Base-by-base conservation (phyloP, 768 basidiomycete genomes). In the Leccinum variicolor region DNA sequence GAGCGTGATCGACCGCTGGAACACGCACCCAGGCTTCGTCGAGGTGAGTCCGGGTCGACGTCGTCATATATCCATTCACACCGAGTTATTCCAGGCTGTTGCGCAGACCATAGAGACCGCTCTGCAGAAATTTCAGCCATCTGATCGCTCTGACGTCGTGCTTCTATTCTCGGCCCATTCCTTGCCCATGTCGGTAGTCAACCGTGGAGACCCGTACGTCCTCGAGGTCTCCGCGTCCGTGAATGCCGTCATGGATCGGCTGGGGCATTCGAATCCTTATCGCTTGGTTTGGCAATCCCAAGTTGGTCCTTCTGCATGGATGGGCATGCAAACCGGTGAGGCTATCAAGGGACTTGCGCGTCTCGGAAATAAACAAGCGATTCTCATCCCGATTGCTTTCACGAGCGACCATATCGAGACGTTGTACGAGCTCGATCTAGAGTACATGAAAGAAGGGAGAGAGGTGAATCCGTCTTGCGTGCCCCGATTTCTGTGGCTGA, bases 381-480 rank as follows among this genome's bases (percentile, higher is more conserved):
- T 98, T 55, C 77, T 98, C 39, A 85, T 99, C 7, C 97, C 97
- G 0, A 94, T 99, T 60, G 97, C 97, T 25, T 99, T 99, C 77
- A 99, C 97, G 14, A 94, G 90, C 71, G 97, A 99, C 74, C 97
- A 99, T 71, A 98, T 99, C 67, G 97, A 99, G 79, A 99, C 97
- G 23, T 78, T 99, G 51, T 98, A 91, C 66, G 97, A 99, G 76
- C 80, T 98, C 51, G 97, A 99, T 72, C 72, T 95, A 53, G 97
- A 99, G 72, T 97, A 98, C 68, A 81, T 81, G 56, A 87, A 86
- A 74, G 95, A 98, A 74, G 97, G 91, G 9, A 82, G 82, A 70
- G 87, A 96, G 84, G 94, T 94, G 65, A 69, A 84, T 68, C n/a
- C 3, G 3, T 26, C 21, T 51, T 11, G 46, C 17, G 7, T 52